Evolutionary conservation across 148 eudicot genomes (phyloP), one percentile per base, ranked within the genome.

Genomic region (Nepenthes gracilis): DNA sequence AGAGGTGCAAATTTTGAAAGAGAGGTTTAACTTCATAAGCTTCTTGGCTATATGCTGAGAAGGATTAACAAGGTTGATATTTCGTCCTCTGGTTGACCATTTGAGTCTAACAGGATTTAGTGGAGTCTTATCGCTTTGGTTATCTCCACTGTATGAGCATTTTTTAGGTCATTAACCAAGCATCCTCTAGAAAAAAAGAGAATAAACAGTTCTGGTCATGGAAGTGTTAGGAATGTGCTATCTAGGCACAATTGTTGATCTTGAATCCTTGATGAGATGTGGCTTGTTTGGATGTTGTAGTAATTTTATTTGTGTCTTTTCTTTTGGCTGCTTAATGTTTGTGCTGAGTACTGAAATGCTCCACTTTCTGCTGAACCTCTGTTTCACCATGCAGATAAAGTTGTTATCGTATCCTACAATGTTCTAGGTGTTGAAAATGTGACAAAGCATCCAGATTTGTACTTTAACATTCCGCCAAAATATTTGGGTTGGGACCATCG

Each of bases 361-460:
- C 59, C 59, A 64, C 40, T 8, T 61, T 66, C 43, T 58, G 54
- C 40, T 47, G 5, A 34, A 57, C 43, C 4, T 64, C 53, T 67
- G 34, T 34, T 74, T 71, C 37, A 54, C 65, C 57, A 36, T 79
- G 78, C 95, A 91, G 97, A 85, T 59, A 83, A 66, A 72, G 51
- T 81, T 72, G 81, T 83, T 43, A 57, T 87, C 49, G 75, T 83
- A 58, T 87, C 97, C 11, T 91, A 87, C 76, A 91, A 91, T 76
- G 74, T 91, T 71, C 77, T 91, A 61, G 96, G 90, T 47, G 96
- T 85, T 65, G 86, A 83, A 66, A 91, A 91, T 87, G 97, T 90
- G 54, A 68, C 66, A 55, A 83, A 74, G 57, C 97, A 91, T 79
- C 79, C 72, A 33, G 69, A 87, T 70, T 62, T 91, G 70, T 91